phyloP scores from a whole-genome alignment of 1,139 yeast genomes.

The Protomyces inouyei region DNA sequence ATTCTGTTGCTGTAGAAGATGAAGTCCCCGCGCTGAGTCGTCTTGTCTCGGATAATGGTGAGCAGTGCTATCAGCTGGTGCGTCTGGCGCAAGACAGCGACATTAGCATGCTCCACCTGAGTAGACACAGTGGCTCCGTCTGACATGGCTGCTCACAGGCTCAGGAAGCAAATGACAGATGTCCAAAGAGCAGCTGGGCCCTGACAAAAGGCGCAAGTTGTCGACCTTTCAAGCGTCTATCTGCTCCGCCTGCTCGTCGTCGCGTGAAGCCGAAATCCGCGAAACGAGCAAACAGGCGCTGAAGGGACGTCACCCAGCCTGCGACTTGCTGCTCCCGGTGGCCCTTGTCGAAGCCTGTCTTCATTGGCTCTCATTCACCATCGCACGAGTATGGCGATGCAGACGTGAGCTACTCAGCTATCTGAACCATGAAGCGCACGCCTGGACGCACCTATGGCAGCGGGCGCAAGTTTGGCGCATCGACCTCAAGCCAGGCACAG shows the following conservation, averaged over 20 bases:
- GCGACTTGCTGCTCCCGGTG: no score
- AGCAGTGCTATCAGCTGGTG: slow-evolving; percentile 83
- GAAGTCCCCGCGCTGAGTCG: slow-evolving; percentile 71
- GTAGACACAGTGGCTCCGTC: slow-evolving; percentile 23
- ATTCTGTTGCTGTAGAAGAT: slow-evolving; percentile 93
- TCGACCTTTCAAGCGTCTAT: no score
- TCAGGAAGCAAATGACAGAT: background rate
- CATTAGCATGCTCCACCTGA: slow-evolving; percentile 37
- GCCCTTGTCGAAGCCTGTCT: background rate
- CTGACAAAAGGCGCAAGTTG: no score
- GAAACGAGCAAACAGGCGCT: no score
- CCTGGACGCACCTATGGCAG: background rate
- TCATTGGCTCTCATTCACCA: background rate
- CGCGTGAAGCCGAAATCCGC: no score
- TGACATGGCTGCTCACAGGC: background rate
- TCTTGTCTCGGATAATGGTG: slow-evolving; percentile 78
- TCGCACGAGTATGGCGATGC: background rate
- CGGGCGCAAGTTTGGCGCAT: background rate
- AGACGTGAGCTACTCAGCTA: background rate
- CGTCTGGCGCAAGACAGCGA: slow-evolving; percentile 72
- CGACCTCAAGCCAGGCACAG: background rate
- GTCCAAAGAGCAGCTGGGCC: no score
- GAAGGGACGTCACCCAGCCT: no score
- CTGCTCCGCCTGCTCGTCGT: no score
- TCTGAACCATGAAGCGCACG: background rate